These are phyloP conservation scores for Geotrichum restrictum DNA, from an alignment of 1,139 yeast species.

Conservation along the genomic window DNA sequence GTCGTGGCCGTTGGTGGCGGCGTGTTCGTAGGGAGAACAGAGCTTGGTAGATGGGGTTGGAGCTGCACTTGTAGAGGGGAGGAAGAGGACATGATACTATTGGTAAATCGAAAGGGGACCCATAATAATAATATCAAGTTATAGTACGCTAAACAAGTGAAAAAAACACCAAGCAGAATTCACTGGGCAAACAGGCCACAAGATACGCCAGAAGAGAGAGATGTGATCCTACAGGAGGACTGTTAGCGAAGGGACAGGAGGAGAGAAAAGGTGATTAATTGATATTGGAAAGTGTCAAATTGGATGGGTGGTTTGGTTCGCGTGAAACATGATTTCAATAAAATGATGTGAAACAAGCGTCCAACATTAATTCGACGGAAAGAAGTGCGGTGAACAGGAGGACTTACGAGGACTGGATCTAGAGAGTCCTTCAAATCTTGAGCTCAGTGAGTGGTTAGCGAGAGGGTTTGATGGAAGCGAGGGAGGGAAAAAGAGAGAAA, in stretches of 20 bases:
- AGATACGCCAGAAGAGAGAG: too few relatives aligned
- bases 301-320: not conserved
- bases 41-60: not conserved
- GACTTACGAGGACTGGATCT: not conserved
- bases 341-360: not conserved
- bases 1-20: not conserved
- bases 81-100: slow-evolving; percentile 2
- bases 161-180: not conserved
- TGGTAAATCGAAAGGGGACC: slow-evolving; percentile 13
- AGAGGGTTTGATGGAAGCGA: not conserved
- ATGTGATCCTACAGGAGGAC: not conserved
- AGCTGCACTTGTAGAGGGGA: not conserved
- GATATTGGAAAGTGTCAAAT: too few relatives aligned
- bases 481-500: not conserved
- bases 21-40: not conserved
- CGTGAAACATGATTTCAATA: not conserved
- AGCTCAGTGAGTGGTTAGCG: not conserved
- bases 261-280: too few relatives aligned
- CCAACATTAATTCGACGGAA: too few relatives aligned
- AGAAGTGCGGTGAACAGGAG: not conserved
- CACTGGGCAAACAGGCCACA: not conserved
- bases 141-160: not conserved
- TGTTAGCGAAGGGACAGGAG: not conserved
- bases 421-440: too few relatives aligned
- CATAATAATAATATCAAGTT: not conserved